Percentiles rank a stretch among this genome's conserved stretches.
Evolutionary conservation across 1,284 basidiomycete species (phyloP).

Genomic region (Ustilago sp.): DNA sequence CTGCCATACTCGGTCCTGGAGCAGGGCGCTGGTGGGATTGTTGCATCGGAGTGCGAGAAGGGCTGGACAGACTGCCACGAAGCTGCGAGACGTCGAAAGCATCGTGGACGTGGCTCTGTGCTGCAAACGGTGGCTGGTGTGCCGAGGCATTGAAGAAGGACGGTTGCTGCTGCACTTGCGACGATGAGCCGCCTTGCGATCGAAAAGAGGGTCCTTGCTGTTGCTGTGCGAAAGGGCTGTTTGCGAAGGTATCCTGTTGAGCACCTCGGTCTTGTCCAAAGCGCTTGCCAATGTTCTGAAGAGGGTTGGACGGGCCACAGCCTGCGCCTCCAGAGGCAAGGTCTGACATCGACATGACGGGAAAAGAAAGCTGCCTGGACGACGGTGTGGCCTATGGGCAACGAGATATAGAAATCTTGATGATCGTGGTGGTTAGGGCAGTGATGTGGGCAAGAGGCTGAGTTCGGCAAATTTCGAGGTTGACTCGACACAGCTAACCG

Average conservation of each 20-base stretch:
- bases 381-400: background rate
- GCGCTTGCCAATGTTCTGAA: constrained; percentile 65
- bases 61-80: constrained; percentile 48
- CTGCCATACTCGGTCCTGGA: constrained; percentile 22
- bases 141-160: constrained; percentile 45
- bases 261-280: constrained; percentile 64
- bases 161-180: constrained; percentile 40
- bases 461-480: background rate
- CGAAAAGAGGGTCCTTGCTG: constrained; percentile 30
- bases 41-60: constrained; percentile 35
- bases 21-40: constrained; percentile 18
- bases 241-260: constrained; percentile 55
- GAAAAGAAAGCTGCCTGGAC: background rate
- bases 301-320: constrained; percentile 67
- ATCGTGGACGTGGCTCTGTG: constrained; percentile 28
- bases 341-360: constrained; percentile 63
- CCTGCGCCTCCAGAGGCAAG: constrained; percentile 63
- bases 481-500: too few relatives aligned
- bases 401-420: background rate
- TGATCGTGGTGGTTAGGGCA: background rate
- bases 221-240: constrained; percentile 9
- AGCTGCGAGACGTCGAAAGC: constrained; percentile 58
- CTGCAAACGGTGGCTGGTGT: constrained; percentile 20
- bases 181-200: constrained; percentile 22
- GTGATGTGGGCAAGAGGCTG: background rate